Base-by-base conservation (phyloP, 2,329 filamentous ascomycete species). In the Coleophoma crateriformis region DNA sequence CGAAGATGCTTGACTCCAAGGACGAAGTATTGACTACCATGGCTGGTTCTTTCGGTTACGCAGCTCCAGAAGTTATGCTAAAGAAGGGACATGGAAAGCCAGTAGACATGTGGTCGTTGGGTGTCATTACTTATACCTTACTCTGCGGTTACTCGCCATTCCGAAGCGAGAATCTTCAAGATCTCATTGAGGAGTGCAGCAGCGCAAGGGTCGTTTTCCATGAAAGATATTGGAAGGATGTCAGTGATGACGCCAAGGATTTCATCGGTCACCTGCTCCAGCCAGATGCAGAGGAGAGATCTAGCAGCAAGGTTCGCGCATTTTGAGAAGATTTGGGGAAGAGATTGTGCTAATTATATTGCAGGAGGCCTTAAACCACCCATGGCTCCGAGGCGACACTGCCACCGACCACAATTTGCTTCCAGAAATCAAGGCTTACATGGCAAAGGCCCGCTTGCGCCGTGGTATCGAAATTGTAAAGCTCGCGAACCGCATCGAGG, bases 41-140 rank as follows among this genome's bases (percentile, higher is more conserved):
- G 94, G 94, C 94, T 40, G 94, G 94, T 40, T 97, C 94, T 0
- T 97, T 99, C 65, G 94, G 94, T 48, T 99, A 99, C 64, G 94
- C 94, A 17, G 94, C 94, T 2, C 94, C 94, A 8, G 94, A 99
- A 69, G 91, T 99, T 52, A 99, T 99, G 94, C 78, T 96, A 57
- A 96, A 96, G 77, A 85, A 89, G 65, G 94, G 94, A 17, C 95
- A 99, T 67, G 94, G 94, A 67, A 99, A 97, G 71, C 90, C 94
- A 4, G 94, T 97, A 33, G 94, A 99, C 67, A 96, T 99, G 89
- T 99, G 94, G 94, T 97, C 94, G 3, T 80, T 99, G 71, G 94
- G 94, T 54, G 94, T 99, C 63, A 99, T 99, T 64, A 97, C 94
- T 39, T 99, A 99, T 72, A 99, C 94, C 14, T 78, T 99, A 27